These are phyloP conservation scores for Drosera capensis DNA, from an alignment of 148 eudicot genomes.

Conservation along the genomic window DNA sequence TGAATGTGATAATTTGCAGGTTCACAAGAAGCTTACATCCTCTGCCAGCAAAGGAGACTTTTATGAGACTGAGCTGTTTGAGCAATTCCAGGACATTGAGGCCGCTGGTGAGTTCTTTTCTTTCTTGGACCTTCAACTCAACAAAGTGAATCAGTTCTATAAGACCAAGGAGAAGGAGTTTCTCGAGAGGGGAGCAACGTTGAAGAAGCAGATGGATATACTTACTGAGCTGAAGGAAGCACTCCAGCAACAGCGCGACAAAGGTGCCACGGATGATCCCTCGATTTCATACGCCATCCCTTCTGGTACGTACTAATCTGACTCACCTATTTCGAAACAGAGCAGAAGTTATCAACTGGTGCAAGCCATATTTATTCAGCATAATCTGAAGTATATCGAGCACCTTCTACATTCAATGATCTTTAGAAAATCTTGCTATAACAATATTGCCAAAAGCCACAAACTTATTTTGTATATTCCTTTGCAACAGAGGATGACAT, in stretches of 20 bases:
- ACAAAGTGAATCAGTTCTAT: conserved; percentile 85
- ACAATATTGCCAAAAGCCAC: neutral
- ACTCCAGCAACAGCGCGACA: conserved; percentile 21
- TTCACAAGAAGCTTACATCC: conserved; percentile 57
- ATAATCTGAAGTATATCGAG: neutral
- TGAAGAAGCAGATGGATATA: conserved; percentile 65
- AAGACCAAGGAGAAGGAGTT: conserved; percentile 66
- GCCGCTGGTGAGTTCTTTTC: conserved; percentile 68
- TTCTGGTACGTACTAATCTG: conserved; percentile 27
- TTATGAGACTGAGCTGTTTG: conserved; percentile 74
- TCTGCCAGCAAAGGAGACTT: conserved; percentile 43
- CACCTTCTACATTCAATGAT: neutral
- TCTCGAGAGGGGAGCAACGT: conserved; percentile 59
- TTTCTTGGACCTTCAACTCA: conserved; percentile 65
- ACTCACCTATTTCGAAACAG: conserved; percentile 1
- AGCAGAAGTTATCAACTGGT: neutral
- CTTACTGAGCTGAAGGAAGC: conserved; percentile 42
- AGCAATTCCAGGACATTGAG: conserved; percentile 60
- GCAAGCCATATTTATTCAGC: neutral
- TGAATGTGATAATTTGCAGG: conserved; percentile 34
- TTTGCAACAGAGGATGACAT: conserved; percentile 33
- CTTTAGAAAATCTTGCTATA: neutral
- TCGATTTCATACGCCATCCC: conserved; percentile 64
- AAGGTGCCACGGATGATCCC: conserved; percentile 44
- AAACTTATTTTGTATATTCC: neutral